Base-by-base conservation (phyloP, 148 eudicot genomes). In the Cornus kousa region DNA sequence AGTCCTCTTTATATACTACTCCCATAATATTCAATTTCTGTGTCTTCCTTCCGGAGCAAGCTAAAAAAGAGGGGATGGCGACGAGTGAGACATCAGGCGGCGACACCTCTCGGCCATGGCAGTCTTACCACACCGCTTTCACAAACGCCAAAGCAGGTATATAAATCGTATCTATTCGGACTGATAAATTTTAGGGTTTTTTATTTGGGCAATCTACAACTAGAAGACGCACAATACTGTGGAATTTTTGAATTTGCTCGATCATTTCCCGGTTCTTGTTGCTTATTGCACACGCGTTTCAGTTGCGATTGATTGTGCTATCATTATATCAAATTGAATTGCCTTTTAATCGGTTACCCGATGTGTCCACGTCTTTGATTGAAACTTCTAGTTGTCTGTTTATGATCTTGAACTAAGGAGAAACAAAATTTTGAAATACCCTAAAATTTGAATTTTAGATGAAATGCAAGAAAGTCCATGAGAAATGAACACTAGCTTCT, bases 131-230 rank as follows among this genome's bases (percentile, higher is more conserved):
- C 77, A 92, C 98, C 28, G 99, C 82, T 60, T 97, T 79, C 67
- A 97, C 99, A 66, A 92, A 88, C 81, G 98, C 97, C 81, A 97
- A 97, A 92, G 98, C 99, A 81, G 99, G 99, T 97, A 74, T 20
- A 0, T 72, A 33, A 39, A 31, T 43, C 3, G 5, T 43, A 43
- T 43, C 12, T 32, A 68, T 59, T 5, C 28, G 17, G 17, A n/a
- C 75, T 79, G 40, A 28, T 19, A 24, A 33, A 55, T 81, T 68
- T 9, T 80, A 84, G 86, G 86, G 23, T 22, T 3, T 10, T 24
- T 64, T 23, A 11, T 67, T 1, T 43, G 48, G 14, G 9, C 43
- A 43, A 75, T 65, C 69, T 24, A 66, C 70, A 8, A 1, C 22
- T 43, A 39, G 4, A 75, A 65, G 7, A n/a, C 16, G 11, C 33